Evolutionary conservation across 805 yeast genomes (phyloP), one percentile per base, ranked within the genome.

Genomic region (Kuraishia cidri): DNA sequence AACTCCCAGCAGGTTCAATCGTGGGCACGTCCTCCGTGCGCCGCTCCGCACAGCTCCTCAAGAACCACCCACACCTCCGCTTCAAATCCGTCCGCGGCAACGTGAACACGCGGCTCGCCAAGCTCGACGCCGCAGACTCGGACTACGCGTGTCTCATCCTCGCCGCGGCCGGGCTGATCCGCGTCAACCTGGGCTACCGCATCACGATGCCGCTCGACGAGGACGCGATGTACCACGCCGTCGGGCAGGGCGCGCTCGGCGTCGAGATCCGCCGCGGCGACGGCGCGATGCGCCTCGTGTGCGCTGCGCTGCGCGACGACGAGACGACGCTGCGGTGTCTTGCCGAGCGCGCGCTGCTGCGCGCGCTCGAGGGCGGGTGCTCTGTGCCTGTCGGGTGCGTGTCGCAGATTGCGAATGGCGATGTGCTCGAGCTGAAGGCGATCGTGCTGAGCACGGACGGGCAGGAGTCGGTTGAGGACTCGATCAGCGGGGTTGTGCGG

Each of bases 221-320:
- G 4, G 81, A 84, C 22, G 83, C 79, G 35, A 84, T 90, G 95
- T 81, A 77, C 52, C 84, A 90, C 52, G 96, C 98, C 1, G 96
- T 92, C 29, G 98, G 98, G n/a, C 98, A 92, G 62, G 98, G 98
- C 41, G 97, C 97, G 1, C 59, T 92, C 29, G 98, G 97, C 13
- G 63, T 92, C 18, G 98, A 92, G 60, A 84, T 90, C 43, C 71
- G 94, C 46, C 69, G 69, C 37, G 71, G 68, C 37, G 95, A 92
- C 54, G 48, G 55, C 5, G 60, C 63, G 31, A 72, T 83, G 57
- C 61, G 61, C 44, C 56, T 66, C 35, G 64, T 88, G 13, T 70
- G 94, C 44, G 55, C 66, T 12, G 64, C 72, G 36, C 73, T 90
- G 39, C 79, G 78, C 44, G 79, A 87, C 53, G 54, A 60, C 27